Evolutionary conservation across 192 early-diverging fungal genomes (phyloP).

Genomic region (Umbelopsis ramanniana): DNA sequence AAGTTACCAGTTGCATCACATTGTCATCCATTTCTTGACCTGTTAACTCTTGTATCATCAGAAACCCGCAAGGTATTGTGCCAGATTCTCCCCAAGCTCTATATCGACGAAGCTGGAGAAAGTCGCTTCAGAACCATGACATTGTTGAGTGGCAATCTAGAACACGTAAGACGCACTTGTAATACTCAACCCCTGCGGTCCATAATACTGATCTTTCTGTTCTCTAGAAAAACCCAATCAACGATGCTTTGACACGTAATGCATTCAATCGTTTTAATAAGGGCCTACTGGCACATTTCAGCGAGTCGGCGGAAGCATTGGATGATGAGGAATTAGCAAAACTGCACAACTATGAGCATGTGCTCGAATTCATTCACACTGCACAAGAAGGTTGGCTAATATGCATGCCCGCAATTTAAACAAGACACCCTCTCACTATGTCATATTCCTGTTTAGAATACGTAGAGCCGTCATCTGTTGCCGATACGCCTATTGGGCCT

Average conservation of each 20-base stretch:
- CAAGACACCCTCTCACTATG: background rate
- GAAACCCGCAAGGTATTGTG: slow-evolving; percentile 65
- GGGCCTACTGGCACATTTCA: background rate
- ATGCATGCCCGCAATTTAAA: background rate
- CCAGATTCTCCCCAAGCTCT: slow-evolving; percentile 63
- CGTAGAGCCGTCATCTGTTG: slow-evolving; percentile 16
- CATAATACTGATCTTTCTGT: background rate
- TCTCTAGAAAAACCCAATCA: slow-evolving; percentile 9
- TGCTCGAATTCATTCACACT: background rate
- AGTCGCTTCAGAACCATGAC: slow-evolving; percentile 44
- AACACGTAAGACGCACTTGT: slow-evolving; percentile 40
- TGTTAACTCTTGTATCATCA: slow-evolving; percentile 3
- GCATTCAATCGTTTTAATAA: slow-evolving; percentile 13
- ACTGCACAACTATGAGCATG: background rate
- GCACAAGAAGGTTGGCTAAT: background rate
- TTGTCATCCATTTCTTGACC: background rate
- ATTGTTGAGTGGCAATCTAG: slow-evolving; percentile 41
- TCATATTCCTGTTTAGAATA: background rate
- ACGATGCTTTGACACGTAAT: slow-evolving; percentile 13
- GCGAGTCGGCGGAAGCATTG: background rate
- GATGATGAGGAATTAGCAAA: slow-evolving; percentile 17
- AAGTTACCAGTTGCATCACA: slow-evolving; percentile 16
- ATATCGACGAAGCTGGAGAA: slow-evolving; percentile 50
- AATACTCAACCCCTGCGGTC: background rate
- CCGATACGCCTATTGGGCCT: background rate